Conservation (phyloP, 805 yeast genomes). For the Ogataea trehalophila region DNA sequence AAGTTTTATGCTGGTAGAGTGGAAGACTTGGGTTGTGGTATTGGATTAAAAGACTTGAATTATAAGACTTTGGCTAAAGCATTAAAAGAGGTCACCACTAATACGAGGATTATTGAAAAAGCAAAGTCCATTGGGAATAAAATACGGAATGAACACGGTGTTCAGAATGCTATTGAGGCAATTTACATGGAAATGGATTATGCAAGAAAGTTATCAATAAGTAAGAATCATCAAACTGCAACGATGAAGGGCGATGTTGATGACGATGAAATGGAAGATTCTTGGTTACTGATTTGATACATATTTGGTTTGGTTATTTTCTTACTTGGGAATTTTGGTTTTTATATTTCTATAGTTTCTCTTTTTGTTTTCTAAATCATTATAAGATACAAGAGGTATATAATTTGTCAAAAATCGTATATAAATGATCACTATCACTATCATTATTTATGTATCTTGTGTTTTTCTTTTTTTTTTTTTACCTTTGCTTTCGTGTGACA, state of each 20-base stretch:
- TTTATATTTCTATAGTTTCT: not conserved
- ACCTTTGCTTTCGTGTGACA: not conserved
- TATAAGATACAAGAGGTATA: not conserved
- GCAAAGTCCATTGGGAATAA: constrained; percentile 60
- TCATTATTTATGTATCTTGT: not conserved
- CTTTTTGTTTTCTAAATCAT: not conserved
- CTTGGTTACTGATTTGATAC: constrained; percentile 26
- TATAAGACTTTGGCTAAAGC: constrained; percentile 61
- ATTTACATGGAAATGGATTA: constrained; percentile 81
- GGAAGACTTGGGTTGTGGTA: constrained; percentile 85
- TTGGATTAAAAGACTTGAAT: constrained; percentile 64
- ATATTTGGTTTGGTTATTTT: not conserved
- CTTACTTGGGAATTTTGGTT: not conserved
- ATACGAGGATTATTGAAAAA: constrained; percentile 59
- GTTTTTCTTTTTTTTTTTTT: not conserved
- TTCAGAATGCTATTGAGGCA: constrained; percentile 62
- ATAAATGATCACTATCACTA: not conserved
- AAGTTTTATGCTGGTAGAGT: constrained; percentile 85
- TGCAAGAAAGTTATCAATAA: constrained; percentile 52
- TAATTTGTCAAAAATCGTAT: not conserved
- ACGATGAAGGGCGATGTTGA: constrained; percentile 13
- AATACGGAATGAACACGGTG: constrained; percentile 77
- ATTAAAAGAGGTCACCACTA: constrained; percentile 59
- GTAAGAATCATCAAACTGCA: constrained; percentile 34
- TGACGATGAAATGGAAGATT: constrained; percentile 22